Evolutionary conservation across 1,139 yeast species (phyloP), one percentile per base, ranked within the genome.

Genomic region (Nakaseomyces uthaithaninus): DNA sequence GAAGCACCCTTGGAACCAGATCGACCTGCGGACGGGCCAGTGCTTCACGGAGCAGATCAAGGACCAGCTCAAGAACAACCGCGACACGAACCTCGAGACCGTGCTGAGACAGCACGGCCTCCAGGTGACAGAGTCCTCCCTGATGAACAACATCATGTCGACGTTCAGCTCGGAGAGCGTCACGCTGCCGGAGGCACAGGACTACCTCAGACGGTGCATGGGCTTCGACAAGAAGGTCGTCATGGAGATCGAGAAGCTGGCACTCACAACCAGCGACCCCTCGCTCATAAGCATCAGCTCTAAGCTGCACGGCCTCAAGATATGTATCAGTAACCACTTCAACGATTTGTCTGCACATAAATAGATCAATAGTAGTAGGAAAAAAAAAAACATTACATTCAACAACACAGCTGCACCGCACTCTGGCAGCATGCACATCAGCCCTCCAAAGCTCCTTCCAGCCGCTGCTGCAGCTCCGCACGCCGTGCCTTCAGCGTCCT

Each of bases 201-300:
- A 60, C 37, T 60, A 58, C 38, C 45, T 64, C 23, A 57, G 60
- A 8, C 47, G 67, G 27, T 62, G 67, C 36, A 52, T 63, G n/a
- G 63, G 69, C 9, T 68, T 63, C 43, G 56, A 65, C 42, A 60
- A 60, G 15, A 52, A 51, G 30, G 66, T 66, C 3, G 70, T 69
- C 3, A 55, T 66, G 33, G 72, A 68, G 43, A 51, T 57, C 37
- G 73, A 67, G 38, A 63, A 65, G 39, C 47, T 66, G 4, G 52
- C 63, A 6, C 63, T 66, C 12, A 64, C 66, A 23, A 62, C 71
- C 23, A 72, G 69, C 45, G 75, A 71, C 43, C 75, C 75, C 5
- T 62, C 62, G 37, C 47, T 71, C 35, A 61, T 71, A 16, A 64
- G 71, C 24, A 64, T 69, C 4, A 55, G 64, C 16, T 60, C 73